A percentile compares a stretch with the other conserved stretches of the same genome.
Evolutionary conservation across 2,329 filamentous ascomycete species (phyloP).

Genomic region (Pyrenophora teres): DNA sequence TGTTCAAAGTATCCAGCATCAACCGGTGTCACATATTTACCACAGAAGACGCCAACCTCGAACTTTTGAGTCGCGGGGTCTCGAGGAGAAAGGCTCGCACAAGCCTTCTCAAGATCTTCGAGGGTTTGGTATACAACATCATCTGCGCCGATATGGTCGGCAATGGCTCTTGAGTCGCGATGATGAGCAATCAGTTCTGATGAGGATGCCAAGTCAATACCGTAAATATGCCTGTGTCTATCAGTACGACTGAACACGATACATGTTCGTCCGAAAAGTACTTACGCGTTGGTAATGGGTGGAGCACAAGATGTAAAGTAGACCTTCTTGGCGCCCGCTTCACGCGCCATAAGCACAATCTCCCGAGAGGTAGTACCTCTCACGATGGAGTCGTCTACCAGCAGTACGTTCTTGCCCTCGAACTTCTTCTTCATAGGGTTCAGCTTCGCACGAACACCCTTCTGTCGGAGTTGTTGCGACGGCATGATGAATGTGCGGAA

Average conservation of each 20-base stretch:
- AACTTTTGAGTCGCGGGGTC: constrained; percentile 67
- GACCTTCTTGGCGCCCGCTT: constrained; percentile 80
- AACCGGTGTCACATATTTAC: constrained; percentile 82
- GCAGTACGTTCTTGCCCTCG: constrained; percentile 73
- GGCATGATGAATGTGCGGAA: constrained; percentile 89
- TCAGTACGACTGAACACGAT: neutral
- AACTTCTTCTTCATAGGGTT: constrained; percentile 88
- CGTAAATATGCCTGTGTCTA: constrained; percentile 11
- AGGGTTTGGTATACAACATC: constrained; percentile 78
- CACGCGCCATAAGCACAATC: constrained; percentile 81
- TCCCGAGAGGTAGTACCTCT: constrained; percentile 81
- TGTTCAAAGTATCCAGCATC: constrained; percentile 81
- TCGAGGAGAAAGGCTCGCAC: constrained; percentile 69
- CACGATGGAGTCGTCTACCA: constrained; percentile 91
- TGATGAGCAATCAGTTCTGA: constrained; percentile 73
- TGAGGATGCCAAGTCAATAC: constrained; percentile 74
- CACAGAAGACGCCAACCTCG: constrained; percentile 91
- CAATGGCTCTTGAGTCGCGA: constrained; percentile 64
- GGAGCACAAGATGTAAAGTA: constrained; percentile 84
- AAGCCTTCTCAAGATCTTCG: constrained; percentile 78
- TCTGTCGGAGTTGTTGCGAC: constrained; percentile 77
- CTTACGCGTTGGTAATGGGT: constrained; percentile 72
- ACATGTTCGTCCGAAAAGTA: no score
- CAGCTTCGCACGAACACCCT: constrained; percentile 87
- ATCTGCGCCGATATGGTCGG: constrained; percentile 72